These are phyloP conservation scores for Solanum microdontum DNA, from an alignment of 257 asterid species.

Conservation along the genomic window DNA sequence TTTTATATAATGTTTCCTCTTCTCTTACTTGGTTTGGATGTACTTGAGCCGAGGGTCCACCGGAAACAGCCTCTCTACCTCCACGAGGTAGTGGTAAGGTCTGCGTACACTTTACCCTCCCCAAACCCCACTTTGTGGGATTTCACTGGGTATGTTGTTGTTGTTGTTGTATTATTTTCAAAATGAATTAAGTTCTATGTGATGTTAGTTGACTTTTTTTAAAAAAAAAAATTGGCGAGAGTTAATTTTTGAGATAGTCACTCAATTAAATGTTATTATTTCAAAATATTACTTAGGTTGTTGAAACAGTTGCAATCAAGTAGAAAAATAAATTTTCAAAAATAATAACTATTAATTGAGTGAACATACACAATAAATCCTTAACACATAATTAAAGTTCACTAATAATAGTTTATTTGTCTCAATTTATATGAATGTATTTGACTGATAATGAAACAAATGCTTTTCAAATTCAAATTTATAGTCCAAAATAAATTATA, in stretches of 20 bases:
- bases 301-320: not conserved
- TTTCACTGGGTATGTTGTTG: too few relatives aligned
- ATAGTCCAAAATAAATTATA: not conserved
- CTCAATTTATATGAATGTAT: not conserved
- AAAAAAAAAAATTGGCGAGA: accelerated
- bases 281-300: not conserved
- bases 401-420: not conserved
- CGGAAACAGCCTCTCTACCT: too few relatives aligned
- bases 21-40: too few relatives aligned
- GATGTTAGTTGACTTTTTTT: not conserved
- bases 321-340: not conserved
- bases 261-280: not conserved
- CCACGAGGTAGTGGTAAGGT: too few relatives aligned
- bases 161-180: too few relatives aligned
- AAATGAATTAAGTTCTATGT: not conserved
- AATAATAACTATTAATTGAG: too few relatives aligned
- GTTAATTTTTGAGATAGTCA: not conserved
- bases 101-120: too few relatives aligned
- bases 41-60: too few relatives aligned
- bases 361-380: too few relatives aligned
- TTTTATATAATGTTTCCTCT: too few relatives aligned
- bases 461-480: not conserved
- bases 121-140: too few relatives aligned
- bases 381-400: not conserved
- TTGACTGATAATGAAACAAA: not conserved